A percentile compares a stretch with the other conserved stretches of the same genome.
Conservation (phyloP, 768 basidiomycete genomes). For the Thelephora ganbajun region DNA sequence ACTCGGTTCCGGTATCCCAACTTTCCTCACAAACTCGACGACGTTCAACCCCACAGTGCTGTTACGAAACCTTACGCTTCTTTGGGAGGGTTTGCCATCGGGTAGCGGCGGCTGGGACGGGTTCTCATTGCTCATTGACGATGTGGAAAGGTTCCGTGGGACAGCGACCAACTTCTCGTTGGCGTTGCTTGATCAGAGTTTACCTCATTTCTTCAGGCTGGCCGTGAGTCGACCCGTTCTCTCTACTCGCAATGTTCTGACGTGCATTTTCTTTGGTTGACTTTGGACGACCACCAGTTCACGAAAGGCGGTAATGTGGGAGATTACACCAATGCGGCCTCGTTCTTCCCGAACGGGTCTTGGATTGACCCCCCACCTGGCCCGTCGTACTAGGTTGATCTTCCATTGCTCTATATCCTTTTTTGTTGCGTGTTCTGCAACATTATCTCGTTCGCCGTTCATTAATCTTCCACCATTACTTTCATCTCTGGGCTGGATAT, state of each 20-base stretch:
- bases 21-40: constrained; percentile 63
- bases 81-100: constrained; percentile 21
- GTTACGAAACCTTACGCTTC: constrained; percentile 21
- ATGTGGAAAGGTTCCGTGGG: constrained; percentile 71
- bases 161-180: constrained; percentile 57
- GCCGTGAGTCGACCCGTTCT: constrained; percentile 37
- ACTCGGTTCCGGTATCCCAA: constrained; percentile 53
- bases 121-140: constrained; percentile 71
- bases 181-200: constrained; percentile 36
- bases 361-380: constrained; percentile 66
- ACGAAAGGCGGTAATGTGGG: constrained; percentile 33
- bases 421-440: no score
- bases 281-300: constrained; percentile 37
- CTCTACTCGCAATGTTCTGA: neutral
- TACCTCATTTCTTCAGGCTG: constrained; percentile 70
- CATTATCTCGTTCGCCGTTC: no score
- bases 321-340: constrained; percentile 73
- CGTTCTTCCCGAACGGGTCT: constrained; percentile 66
- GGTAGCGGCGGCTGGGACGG: constrained; percentile 47
- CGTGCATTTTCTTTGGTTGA: neutral
- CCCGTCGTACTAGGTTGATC: constrained; percentile 26
- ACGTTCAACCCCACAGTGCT: constrained; percentile 44
- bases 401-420: neutral
- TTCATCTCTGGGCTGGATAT: no score
- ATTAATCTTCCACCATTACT: no score